Evolutionary conservation across 768 basidiomycete genomes (phyloP), one percentile per base, ranked within the genome.

Genomic region (Suillus fuscotomentosus): DNA sequence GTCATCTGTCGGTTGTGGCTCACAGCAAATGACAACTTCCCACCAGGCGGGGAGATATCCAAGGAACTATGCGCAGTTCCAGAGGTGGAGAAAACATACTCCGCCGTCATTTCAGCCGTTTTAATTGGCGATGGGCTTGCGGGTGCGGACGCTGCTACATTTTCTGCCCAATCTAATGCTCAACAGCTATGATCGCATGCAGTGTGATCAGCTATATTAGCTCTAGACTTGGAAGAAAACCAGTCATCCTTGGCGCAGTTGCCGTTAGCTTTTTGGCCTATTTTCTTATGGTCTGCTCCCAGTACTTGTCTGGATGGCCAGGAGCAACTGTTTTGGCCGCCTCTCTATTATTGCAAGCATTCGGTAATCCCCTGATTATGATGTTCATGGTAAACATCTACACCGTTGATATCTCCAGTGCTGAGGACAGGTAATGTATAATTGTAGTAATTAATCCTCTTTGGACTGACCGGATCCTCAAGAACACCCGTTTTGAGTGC

Each of bases 401-500:
- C 50, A 55, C 75, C n/a, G 67, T 77, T 15, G 76, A 77, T 20
- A 51, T 70, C 5, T 70, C 71, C 2, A 24, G 36, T 7, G 67
- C 66, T 22, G 73, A 78, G 20, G 59, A 68, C 14, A 71, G 74
- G 76, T 72, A 45, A 20, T 56, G n/a, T 45, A 24, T 7, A 9
- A 22, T 38, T 24, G 4, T 20, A 1, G 1, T n/a, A 10, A 15
- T 34, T 17, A 60, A 56, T 55, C 48, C 1, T 39, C 5, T 55
- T 10, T 22, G 1, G 15, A 47, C 65, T 72, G 15, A 75, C 55
- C 5, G 3, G 15, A 38, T 41, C 11, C 38, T 34, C 15, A 61
- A 77, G 77, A 57, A 73, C 76, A 27, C 34, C 70, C 0, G 55
- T 69, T 13, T 51, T 78, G 42, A 77, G 71, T 27, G 69, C 66